A percentile compares a stretch with the other conserved stretches of the same genome.
Conservation (phyloP, 345 rosid genomes). For the Camelina laxa region DNA sequence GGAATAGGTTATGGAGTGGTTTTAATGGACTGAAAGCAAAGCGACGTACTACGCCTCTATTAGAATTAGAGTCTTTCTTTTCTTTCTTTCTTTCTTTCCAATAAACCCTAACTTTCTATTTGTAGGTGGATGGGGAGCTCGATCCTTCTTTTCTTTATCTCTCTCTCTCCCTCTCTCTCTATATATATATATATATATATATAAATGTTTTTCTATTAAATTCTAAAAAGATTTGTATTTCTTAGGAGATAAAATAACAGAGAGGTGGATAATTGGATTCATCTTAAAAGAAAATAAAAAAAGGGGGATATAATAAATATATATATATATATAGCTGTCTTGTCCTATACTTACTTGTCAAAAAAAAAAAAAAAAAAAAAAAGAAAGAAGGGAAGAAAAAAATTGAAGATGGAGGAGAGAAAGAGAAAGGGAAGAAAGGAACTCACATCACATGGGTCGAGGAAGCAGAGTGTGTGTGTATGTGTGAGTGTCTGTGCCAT, state of each 20-base stretch:
- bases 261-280: too few species aligned
- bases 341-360: too few species aligned
- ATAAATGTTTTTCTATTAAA: neutral
- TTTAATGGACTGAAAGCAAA: constrained; percentile 42
- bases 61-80: constrained; percentile 30
- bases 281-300: too few species aligned
- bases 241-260: too few species aligned
- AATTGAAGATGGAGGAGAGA: neutral
- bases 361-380: neutral
- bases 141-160: constrained; percentile 3
- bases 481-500: constrained; percentile 40
- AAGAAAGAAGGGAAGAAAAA: too few species aligned
- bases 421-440: constrained; percentile 23
- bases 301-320: too few species aligned
- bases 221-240: neutral
- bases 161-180: constrained; percentile 3
- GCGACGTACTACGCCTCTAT: constrained; percentile 40
- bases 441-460: constrained; percentile 29
- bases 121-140: constrained; percentile 31
- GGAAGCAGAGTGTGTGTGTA: constrained; percentile 22
- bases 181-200: too few species aligned
- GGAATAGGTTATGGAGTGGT: constrained; percentile 45
- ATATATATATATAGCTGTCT: too few species aligned
- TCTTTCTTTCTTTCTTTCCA: neutral
- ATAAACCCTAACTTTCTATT: constrained; percentile 53